Percentiles rank a stretch among this genome's conserved stretches.
Evolutionary conservation across 2,329 filamentous ascomycete species (phyloP).

Genomic region (Malbranchea zuffiana): DNA sequence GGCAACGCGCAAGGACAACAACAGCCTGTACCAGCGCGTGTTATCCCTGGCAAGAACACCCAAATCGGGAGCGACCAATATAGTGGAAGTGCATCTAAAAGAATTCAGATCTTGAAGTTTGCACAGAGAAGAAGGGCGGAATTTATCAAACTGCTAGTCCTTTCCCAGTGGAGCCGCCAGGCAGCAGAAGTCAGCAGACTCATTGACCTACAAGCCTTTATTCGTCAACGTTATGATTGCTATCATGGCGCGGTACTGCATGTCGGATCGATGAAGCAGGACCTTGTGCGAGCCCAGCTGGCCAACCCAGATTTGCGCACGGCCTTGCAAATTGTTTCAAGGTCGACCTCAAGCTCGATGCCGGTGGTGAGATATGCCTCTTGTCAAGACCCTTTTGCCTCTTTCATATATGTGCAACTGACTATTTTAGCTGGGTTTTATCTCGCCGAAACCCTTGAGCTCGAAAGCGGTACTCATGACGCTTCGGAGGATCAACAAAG

Average conservation of each 20-base stretch:
- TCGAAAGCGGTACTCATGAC: constrained; percentile 61
- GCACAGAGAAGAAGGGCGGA: constrained; percentile 68
- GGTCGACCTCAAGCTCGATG: constrained; percentile 65
- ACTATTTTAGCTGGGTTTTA: constrained; percentile 59
- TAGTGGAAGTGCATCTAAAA: constrained; percentile 61
- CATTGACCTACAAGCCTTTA: constrained; percentile 73
- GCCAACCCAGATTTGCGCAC: constrained; percentile 87
- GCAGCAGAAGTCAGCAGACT: constrained; percentile 70
- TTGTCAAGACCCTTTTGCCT: constrained; percentile 10
- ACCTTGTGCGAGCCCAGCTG: constrained; percentile 61
- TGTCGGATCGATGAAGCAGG: constrained; percentile 61
- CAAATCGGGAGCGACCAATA: constrained; percentile 24
- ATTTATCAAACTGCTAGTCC: constrained; percentile 86
- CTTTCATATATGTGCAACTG: too few relatives aligned
- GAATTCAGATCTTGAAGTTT: constrained; percentile 62
- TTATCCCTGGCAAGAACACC: constrained; percentile 19
- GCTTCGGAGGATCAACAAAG: constrained; percentile 70
- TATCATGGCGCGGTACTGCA: constrained; percentile 52
- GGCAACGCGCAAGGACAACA: constrained; percentile 54
- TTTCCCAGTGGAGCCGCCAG: constrained; percentile 80
- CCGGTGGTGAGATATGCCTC: constrained; percentile 55
- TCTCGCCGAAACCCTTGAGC: constrained; percentile 60
- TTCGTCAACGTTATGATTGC: constrained; percentile 51
- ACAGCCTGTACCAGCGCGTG: constrained; percentile 24
- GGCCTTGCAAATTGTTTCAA: constrained; percentile 72